phyloP scores from a whole-genome alignment of 2,329 filamentous ascomycete species.

The Diaporthe aspalathi region DNA sequence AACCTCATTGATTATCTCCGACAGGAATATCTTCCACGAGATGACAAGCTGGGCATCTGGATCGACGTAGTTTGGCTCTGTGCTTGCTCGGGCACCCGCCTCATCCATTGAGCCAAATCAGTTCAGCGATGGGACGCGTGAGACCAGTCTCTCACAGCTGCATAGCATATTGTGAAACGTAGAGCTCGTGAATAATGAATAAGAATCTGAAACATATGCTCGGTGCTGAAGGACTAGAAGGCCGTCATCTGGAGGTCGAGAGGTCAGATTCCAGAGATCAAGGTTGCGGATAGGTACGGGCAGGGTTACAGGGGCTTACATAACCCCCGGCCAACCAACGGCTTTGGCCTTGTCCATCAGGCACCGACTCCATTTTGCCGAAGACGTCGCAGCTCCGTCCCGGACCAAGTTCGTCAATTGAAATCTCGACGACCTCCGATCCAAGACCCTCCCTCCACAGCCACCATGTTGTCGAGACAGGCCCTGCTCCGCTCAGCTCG shows the following conservation, averaged over 20 bases:
- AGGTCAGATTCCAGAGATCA: not conserved
- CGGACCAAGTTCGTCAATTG: slow-evolving; percentile 40
- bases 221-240: not conserved
- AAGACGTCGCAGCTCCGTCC: slow-evolving; percentile 34
- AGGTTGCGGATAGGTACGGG: not conserved
- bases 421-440: slow-evolving; percentile 40
- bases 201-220: not conserved
- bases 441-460: slow-evolving; percentile 43
- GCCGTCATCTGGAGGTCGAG: not conserved
- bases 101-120: not conserved
- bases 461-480: slow-evolving; percentile 71
- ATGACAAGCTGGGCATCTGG: not conserved
- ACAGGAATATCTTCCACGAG: too few species aligned
- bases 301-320: slow-evolving; percentile 9
- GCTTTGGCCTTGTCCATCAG: slow-evolving; percentile 25
- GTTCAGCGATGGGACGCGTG: not conserved
- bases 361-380: slow-evolving; percentile 38
- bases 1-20: too few species aligned
- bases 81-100: not conserved
- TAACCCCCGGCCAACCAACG: not conserved
- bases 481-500: slow-evolving; percentile 66
- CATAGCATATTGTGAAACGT: not conserved
- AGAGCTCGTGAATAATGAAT: not conserved
- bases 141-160: not conserved
- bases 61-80: not conserved